Percentiles rank a stretch among this genome's conserved stretches.
phyloP scores from a whole-genome alignment of 768 basidiomycete genomes.

The Auricularia sp. region DNA sequence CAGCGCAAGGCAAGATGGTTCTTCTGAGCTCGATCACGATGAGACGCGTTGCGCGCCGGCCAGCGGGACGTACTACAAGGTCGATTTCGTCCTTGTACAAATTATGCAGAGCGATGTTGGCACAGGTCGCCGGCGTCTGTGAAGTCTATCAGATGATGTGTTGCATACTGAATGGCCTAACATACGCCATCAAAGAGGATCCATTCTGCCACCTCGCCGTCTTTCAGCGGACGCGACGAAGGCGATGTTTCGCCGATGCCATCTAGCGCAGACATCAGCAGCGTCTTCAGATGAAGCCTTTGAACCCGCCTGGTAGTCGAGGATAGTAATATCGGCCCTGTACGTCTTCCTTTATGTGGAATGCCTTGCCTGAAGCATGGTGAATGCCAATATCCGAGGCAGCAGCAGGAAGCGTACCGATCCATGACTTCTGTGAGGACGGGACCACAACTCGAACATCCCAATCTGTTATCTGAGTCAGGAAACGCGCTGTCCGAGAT shows the following conservation, averaged over 20 bases:
- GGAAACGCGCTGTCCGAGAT: background rate
- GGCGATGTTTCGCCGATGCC: slow-evolving; percentile 59
- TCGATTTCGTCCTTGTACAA: slow-evolving; percentile 78
- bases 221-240: slow-evolving; percentile 53
- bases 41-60: slow-evolving; percentile 8
- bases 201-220: slow-evolving; percentile 83
- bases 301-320: slow-evolving; percentile 35
- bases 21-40: background rate
- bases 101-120: slow-evolving; percentile 86
- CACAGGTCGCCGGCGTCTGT: slow-evolving; percentile 84
- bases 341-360: slow-evolving; percentile 65
- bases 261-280: slow-evolving; percentile 26
- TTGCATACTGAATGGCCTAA: background rate
- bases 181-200: slow-evolving; percentile 77
- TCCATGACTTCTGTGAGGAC: slow-evolving; percentile 80
- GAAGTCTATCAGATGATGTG: background rate
- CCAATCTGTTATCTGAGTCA: slow-evolving; percentile 40
- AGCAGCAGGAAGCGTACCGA: slow-evolving; percentile 38
- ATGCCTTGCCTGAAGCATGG: slow-evolving; percentile 54
- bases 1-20: background rate
- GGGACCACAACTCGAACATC: slow-evolving; percentile 73
- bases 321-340: slow-evolving; percentile 73
- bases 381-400: background rate
- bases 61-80: slow-evolving; percentile 54
- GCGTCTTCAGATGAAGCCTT: background rate